A percentile compares a stretch with the other conserved stretches of the same genome.
These are phyloP conservation scores for Carex pumila DNA, from an alignment of 176 grass and related monocot species.

Conservation along the genomic window DNA sequence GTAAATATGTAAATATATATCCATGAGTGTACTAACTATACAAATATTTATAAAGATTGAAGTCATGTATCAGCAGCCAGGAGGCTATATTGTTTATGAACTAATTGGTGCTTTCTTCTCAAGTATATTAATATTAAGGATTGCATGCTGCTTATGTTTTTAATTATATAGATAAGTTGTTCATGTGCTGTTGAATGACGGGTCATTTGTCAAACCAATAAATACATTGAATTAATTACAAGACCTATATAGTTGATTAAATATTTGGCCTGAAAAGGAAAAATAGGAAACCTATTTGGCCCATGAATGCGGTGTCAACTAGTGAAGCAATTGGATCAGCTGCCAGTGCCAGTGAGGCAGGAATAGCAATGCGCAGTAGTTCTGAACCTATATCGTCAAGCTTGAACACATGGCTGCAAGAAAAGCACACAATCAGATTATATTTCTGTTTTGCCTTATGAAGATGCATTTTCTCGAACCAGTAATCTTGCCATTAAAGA, in stretches of 20 bases:
- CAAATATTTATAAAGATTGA: neutral
- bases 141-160: neutral
- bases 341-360: constrained; percentile 74
- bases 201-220: too few relatives aligned
- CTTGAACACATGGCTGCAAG: constrained; percentile 72
- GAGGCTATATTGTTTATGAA: neutral
- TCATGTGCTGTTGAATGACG: neutral
- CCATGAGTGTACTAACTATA: neutral
- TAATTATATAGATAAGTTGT: neutral
- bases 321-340: constrained; percentile 91
- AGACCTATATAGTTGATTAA: neutral
- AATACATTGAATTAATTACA: neutral
- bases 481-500: neutral
- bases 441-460: too few relatives aligned
- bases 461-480: too few relatives aligned
- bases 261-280: neutral
- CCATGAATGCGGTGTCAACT: constrained; percentile 92
- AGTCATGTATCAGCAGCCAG: neutral
- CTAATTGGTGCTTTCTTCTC: neutral
- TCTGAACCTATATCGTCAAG: constrained; percentile 74
- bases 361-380: constrained; percentile 66
- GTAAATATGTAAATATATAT: neutral
- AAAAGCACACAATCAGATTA: neutral
- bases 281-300: constrained; percentile 56
- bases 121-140: neutral